Percentiles rank a stretch among this genome's conserved stretches.
phyloP scores from a whole-genome alignment of 1,284 basidiomycete genomes.

The Stereum hirsutum region DNA sequence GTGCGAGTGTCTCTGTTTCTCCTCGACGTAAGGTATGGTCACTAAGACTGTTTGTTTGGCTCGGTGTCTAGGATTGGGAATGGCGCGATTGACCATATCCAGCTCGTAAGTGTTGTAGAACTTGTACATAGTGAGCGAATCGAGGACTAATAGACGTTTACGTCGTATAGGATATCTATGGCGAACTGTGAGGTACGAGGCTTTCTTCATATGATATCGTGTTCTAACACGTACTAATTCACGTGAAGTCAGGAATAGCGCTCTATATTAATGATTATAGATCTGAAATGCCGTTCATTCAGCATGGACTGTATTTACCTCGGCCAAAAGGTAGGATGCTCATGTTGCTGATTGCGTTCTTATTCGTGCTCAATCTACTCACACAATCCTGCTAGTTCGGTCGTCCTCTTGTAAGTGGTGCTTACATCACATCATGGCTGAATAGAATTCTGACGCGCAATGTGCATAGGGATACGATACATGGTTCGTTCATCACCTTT shows the following conservation, averaged over 20 bases:
- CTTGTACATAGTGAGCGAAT: background rate
- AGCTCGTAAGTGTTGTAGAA: slow-evolving; percentile 61
- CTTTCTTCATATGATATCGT: background rate
- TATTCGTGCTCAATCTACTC: background rate
- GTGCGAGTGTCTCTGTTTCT: no score
- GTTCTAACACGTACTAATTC: background rate
- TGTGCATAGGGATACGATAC: slow-evolving; percentile 43
- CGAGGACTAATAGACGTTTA: background rate
- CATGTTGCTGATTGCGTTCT: background rate
- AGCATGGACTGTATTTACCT: slow-evolving; percentile 92
- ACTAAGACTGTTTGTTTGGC: background rate
- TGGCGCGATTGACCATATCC: slow-evolving; percentile 83
- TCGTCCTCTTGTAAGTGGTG: slow-evolving; percentile 30
- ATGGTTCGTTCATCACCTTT: slow-evolving; percentile 26
- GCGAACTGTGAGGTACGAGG: slow-evolving; percentile 53
- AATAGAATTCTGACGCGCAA: background rate
- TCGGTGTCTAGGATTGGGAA: slow-evolving; percentile 62
- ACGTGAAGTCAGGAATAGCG: background rate
- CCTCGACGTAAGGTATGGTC: no score
- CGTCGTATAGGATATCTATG: slow-evolving; percentile 74
- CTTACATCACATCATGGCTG: background rate
- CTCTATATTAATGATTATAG: no score
- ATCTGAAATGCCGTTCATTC: background rate
- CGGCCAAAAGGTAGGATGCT: slow-evolving; percentile 66
- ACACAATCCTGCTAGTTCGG: no score